Conservation (phyloP, 1,139 yeast species). For the Hansenula sp. region DNA sequence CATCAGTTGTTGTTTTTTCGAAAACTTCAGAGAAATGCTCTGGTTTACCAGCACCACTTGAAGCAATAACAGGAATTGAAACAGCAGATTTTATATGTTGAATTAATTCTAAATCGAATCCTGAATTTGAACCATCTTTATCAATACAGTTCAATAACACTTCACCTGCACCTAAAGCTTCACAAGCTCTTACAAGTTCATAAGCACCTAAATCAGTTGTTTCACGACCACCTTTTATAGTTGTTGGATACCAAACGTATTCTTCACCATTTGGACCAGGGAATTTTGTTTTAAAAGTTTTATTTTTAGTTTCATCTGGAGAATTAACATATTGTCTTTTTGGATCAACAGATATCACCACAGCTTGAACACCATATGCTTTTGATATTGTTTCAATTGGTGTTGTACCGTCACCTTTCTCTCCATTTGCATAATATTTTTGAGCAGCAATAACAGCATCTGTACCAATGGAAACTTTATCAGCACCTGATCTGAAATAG, state of each 20-base stretch:
- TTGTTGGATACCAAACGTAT: constrained; percentile 91
- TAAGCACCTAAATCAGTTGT: constrained; percentile 85
- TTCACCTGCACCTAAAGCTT: constrained; percentile 96
- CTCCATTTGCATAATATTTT: constrained; percentile 56
- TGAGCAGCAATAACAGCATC: constrained; percentile 95
- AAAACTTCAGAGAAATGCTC: constrained; percentile 86
- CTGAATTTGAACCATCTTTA: constrained; percentile 92
- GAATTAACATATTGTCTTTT: constrained; percentile 69
- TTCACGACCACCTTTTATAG: constrained; percentile 94
- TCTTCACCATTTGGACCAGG: constrained; percentile 84
- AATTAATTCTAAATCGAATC: constrained; percentile 83
- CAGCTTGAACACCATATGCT: constrained; percentile 95
- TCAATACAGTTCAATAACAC: constrained; percentile 88
- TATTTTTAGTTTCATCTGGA: constrained; percentile 59
- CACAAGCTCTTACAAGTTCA: constrained; percentile 85
- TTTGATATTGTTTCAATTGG: constrained; percentile 91
- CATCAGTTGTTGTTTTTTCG: constrained; percentile 76
- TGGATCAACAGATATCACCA: constrained; percentile 95
- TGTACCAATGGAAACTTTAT: constrained; percentile 95
- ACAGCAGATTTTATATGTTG: constrained; percentile 73
- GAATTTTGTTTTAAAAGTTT: constrained; percentile 49
- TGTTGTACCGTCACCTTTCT: constrained; percentile 59
- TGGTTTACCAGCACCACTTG: constrained; percentile 95
- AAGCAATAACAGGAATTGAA: constrained; percentile 89
- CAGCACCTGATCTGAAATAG: constrained; percentile 95